phyloP scores from a whole-genome alignment of 306 rosid genomes.

The Inga laurina region DNA sequence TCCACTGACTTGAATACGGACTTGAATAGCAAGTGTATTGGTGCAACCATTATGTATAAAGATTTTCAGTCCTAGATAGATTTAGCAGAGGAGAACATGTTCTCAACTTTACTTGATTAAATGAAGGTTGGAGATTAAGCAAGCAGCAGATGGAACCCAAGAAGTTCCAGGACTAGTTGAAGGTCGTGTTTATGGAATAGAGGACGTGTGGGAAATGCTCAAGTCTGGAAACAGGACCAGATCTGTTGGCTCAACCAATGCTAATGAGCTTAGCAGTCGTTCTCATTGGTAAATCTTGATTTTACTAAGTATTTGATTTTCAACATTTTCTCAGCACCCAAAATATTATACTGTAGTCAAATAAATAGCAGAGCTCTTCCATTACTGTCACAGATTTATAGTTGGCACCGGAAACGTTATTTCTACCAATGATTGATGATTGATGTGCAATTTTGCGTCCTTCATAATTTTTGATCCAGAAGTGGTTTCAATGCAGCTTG shows the following conservation, averaged over 20 bases:
- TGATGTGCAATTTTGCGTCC: constrained; percentile 4
- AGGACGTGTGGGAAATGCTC: constrained; percentile 84
- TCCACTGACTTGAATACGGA: background rate
- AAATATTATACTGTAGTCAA: constrained; percentile 11
- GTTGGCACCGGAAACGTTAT: background rate
- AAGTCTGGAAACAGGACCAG: constrained; percentile 78
- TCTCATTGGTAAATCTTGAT: constrained; percentile 77
- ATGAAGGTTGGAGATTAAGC: constrained; percentile 82
- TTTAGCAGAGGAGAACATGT: background rate
- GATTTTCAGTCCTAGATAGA: background rate
- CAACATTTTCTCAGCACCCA: background rate
- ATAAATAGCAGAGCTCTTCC: background rate
- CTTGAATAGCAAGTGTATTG: background rate
- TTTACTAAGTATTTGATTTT: background rate
- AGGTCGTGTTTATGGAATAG: constrained; percentile 63
- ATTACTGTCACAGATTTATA: background rate
- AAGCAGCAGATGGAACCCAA: constrained; percentile 89
- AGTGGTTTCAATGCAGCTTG: constrained; percentile 60
- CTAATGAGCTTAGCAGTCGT: constrained; percentile 96
- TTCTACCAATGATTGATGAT: background rate
- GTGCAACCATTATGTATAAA: background rate
- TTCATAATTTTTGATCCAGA: constrained; percentile 23
- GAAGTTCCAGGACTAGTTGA: constrained; percentile 97
- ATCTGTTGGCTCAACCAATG: constrained; percentile 96
- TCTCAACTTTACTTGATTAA: constrained; percentile 14